These are phyloP conservation scores for Diacronema lutheri DNA, from an alignment of 78 protist species.

Conservation along the genomic window DNA sequence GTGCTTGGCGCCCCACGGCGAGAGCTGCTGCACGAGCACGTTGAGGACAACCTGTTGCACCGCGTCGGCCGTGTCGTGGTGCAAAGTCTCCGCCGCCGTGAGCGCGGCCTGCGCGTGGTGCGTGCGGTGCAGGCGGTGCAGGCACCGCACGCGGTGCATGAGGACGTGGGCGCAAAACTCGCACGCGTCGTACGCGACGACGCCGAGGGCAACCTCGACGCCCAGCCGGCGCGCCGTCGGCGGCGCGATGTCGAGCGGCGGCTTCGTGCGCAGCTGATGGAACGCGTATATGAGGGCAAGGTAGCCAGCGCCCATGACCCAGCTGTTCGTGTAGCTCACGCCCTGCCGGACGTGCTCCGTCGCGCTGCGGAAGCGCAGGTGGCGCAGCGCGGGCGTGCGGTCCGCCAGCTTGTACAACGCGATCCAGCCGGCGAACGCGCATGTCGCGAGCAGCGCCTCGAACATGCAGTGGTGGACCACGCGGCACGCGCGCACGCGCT, in stretches of 20 bases:
- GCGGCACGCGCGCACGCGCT: too few species aligned
- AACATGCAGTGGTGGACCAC: background rate
- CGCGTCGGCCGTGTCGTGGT: background rate
- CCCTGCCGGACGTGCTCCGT: background rate
- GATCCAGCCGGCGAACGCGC: background rate
- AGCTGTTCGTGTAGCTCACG: background rate
- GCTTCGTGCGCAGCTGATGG: background rate
- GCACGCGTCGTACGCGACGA: background rate
- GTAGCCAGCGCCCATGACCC: background rate
- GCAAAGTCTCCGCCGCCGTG: background rate
- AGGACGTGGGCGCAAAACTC: background rate
- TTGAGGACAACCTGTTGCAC: background rate
- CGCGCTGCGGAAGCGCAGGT: background rate
- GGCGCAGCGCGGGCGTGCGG: background rate
- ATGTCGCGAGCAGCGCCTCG: background rate
- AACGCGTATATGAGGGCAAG: background rate
- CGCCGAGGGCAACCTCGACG: background rate
- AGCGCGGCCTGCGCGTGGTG: background rate
- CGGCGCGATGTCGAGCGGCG: background rate
- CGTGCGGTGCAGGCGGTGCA: background rate
- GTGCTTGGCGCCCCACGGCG: conserved; percentile 15
- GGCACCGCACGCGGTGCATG: background rate
- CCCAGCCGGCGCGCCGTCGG: background rate
- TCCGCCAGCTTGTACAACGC: background rate
- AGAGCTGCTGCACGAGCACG: background rate